A percentile compares a stretch with the other conserved stretches of the same genome.
Conservation (phyloP, 1,284 basidiomycete species). For the Cryptococcus hybrid region DNA sequence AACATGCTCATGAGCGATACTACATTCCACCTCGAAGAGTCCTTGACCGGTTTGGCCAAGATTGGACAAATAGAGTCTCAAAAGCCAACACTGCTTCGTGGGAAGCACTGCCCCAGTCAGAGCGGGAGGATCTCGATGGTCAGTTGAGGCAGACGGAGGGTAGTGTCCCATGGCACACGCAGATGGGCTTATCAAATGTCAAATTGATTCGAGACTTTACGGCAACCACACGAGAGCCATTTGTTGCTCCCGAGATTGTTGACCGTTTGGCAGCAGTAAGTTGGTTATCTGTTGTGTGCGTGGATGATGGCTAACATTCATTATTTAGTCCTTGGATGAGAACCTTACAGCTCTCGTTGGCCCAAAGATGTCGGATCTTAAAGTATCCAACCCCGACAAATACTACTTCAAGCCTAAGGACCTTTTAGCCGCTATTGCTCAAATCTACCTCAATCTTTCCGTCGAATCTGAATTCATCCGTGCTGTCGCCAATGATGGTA, state of each 20-base stretch:
- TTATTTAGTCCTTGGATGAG: slow-evolving; percentile 65
- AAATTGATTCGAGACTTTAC: slow-evolving; percentile 89
- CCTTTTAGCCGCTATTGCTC: slow-evolving; percentile 81
- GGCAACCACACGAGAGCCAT: slow-evolving; percentile 83
- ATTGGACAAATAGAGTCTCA: slow-evolving; percentile 83
- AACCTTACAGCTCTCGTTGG: slow-evolving; percentile 89
- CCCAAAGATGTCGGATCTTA: slow-evolving; percentile 68
- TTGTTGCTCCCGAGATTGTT: slow-evolving; percentile 96
- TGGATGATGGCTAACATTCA: neutral
- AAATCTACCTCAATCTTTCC: slow-evolving; percentile 88
- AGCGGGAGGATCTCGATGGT: slow-evolving; percentile 81
- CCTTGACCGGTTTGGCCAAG: slow-evolving; percentile 80
- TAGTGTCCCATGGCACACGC: slow-evolving; percentile 79
- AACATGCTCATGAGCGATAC: slow-evolving; percentile 99
- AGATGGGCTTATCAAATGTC: slow-evolving; percentile 83
- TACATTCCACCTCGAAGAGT: slow-evolving; percentile 97
- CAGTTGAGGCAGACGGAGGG: slow-evolving; percentile 75
- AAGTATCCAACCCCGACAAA: slow-evolving; percentile 82
- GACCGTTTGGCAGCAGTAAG: slow-evolving; percentile 90
- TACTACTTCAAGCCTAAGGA: slow-evolving; percentile 84
- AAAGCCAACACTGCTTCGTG: slow-evolving; percentile 70
- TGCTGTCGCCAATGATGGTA: slow-evolving; percentile 87
- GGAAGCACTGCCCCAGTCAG: slow-evolving; percentile 63
- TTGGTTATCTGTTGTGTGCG: no score
- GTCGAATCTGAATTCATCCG: slow-evolving; percentile 76